Evolutionary conservation across 495 filamentous ascomycete genomes (phyloP).

Genomic region (Pyrenula massariospora): DNA sequence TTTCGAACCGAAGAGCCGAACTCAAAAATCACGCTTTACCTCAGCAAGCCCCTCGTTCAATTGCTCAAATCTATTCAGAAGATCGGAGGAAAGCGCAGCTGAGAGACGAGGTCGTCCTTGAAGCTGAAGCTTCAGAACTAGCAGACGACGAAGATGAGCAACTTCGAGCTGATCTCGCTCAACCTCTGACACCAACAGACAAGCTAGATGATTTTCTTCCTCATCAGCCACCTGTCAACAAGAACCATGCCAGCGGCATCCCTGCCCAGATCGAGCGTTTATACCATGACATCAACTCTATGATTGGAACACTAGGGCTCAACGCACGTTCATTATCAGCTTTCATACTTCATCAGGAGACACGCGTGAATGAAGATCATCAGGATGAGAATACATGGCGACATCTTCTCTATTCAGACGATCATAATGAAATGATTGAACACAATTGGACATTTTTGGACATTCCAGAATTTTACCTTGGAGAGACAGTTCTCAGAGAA

Average conservation of each 20-base stretch:
- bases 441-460: constrained; percentile 64
- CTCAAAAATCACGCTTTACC: constrained; percentile 6
- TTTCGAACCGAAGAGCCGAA: constrained; percentile 22
- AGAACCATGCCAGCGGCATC: constrained; percentile 35
- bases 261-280: constrained; percentile 73
- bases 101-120: constrained; percentile 24
- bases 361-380: constrained; percentile 38
- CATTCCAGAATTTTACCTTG: constrained; percentile 44
- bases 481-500: constrained; percentile 42
- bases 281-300: constrained; percentile 89
- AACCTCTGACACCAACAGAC: constrained; percentile 36
- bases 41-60: constrained; percentile 11
- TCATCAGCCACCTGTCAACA: constrained; percentile 43
- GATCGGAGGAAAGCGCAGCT: constrained; percentile 21
- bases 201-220: constrained; percentile 53
- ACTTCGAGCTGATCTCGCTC: constrained; percentile 44
- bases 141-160: constrained; percentile 55
- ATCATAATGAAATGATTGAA: constrained; percentile 31
- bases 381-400: constrained; percentile 34
- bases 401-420: constrained; percentile 23
- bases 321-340: constrained; percentile 66
- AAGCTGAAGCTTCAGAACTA: constrained; percentile 26
- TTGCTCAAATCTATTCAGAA: constrained; percentile 21
- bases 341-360: constrained; percentile 48
- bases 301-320: constrained; percentile 85